A percentile compares a stretch with the other conserved stretches of the same genome.
Evolutionary conservation across 768 basidiomycete genomes (phyloP).

Genomic region (Mycena belliarum): DNA sequence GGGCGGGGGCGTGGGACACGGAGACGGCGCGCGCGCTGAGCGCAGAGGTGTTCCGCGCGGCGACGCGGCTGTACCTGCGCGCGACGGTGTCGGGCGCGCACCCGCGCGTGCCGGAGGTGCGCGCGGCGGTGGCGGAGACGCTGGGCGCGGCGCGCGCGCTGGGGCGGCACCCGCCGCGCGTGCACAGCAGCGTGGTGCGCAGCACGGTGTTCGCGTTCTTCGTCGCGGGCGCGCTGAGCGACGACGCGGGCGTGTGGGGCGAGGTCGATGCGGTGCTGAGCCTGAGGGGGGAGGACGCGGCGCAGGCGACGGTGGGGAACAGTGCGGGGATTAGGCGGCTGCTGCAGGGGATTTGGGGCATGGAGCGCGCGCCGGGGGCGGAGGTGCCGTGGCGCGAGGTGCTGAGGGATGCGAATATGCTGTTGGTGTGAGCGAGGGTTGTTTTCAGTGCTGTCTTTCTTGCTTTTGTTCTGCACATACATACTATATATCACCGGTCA

Average conservation of each 20-base stretch:
- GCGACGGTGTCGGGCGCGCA: constrained; percentile 75
- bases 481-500: too few species aligned
- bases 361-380: constrained; percentile 10
- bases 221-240: constrained; percentile 70
- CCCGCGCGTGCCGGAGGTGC: constrained; percentile 67
- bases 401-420: constrained; percentile 50
- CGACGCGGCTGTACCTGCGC: constrained; percentile 74
- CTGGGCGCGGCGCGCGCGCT: constrained; percentile 47
- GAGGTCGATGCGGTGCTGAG: constrained; percentile 49
- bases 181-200: constrained; percentile 51
- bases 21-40: constrained; percentile 45
- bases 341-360: constrained; percentile 61
- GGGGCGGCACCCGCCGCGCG: constrained; percentile 39
- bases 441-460: too few species aligned
- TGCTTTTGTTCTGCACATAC: too few species aligned
- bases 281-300: constrained; percentile 46
- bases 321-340: constrained; percentile 53
- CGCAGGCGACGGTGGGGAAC: constrained; percentile 55
- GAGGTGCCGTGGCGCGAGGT: constrained; percentile 65
- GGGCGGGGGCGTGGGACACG: constrained; percentile 11
- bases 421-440: constrained; percentile 54
- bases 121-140: constrained; percentile 51
- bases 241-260: constrained; percentile 42
- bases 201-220: constrained; percentile 81
- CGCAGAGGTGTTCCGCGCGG: constrained; percentile 70